phyloP scores from a whole-genome alignment of 352 stramenopile species.

The Phytophthora crassamura region DNA sequence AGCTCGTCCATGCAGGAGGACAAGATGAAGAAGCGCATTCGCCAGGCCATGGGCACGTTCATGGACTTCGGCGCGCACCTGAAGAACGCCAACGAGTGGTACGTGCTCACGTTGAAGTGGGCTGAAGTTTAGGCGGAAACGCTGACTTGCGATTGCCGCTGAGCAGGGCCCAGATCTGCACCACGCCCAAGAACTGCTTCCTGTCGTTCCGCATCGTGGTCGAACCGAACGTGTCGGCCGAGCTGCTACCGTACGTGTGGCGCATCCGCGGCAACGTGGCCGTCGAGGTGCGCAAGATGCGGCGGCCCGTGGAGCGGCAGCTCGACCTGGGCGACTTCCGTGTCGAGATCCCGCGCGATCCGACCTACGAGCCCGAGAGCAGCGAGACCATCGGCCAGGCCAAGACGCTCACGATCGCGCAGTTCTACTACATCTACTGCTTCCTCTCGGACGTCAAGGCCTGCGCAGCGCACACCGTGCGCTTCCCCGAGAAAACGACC shows the following conservation, averaged over 20 bases:
- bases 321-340: conserved; percentile 35
- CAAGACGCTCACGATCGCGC: conserved; percentile 68
- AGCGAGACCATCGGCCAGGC: conserved; percentile 62
- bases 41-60: conserved; percentile 74
- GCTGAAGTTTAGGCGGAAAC: neutral
- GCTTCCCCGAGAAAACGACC: conserved; percentile 52
- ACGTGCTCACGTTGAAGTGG: conserved; percentile 30
- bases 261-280: conserved; percentile 70
- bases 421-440: conserved; percentile 89
- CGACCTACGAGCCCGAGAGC: conserved; percentile 29
- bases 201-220: conserved; percentile 79
- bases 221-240: conserved; percentile 60
- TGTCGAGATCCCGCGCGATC: conserved; percentile 26
- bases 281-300: conserved; percentile 79
- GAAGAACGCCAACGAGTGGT: conserved; percentile 84
- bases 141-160: conserved; percentile 2
- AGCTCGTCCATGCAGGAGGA: conserved; percentile 73
- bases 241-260: conserved; percentile 81
- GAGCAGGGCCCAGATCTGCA: conserved; percentile 65
- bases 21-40: conserved; percentile 76
- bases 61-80: conserved; percentile 76
- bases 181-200: conserved; percentile 79
- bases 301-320: conserved; percentile 50
- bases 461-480: conserved; percentile 65
- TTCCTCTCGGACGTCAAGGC: conserved; percentile 79